These are phyloP conservation scores for Grammothele lineata DNA, from an alignment of 768 basidiomycete species.

Conservation along the genomic window DNA sequence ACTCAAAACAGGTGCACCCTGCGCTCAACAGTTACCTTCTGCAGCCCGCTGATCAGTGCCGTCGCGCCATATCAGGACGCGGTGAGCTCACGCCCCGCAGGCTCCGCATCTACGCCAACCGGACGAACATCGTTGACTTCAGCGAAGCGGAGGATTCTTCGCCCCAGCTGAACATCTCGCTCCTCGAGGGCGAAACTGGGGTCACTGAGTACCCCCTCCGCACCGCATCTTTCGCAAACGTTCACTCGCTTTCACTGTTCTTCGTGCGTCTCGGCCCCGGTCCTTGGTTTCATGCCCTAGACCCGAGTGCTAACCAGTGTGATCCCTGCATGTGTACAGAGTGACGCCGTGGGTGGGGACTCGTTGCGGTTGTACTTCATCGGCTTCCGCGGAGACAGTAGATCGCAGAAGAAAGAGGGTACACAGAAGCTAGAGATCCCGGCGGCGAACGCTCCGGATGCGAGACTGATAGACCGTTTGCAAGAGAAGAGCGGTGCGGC, in stretches of 20 bases:
- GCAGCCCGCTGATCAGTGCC: conserved; percentile 2
- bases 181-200: conserved; percentile 65
- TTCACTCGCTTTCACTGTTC: conserved; percentile 70
- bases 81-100: conserved; percentile 75
- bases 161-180: conserved; percentile 66
- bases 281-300: neutral
- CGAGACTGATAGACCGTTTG: conserved; percentile 56
- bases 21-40: conserved; percentile 2
- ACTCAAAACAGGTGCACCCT: conserved; percentile 66
- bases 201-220: conserved; percentile 77
- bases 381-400: conserved; percentile 77
- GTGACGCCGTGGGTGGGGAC: conserved; percentile 64
- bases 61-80: conserved; percentile 59
- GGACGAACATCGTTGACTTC: conserved; percentile 74
- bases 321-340: conserved; percentile 37
- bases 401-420: conserved; percentile 50
- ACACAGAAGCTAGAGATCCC: conserved; percentile 66
- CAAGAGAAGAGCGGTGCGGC: conserved; percentile 52
- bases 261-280: conserved; percentile 54
- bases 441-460: conserved; percentile 78
- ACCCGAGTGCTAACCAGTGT: too few relatives aligned
- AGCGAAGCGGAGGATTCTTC: conserved; percentile 57
- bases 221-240: conserved; percentile 70
- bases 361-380: conserved; percentile 68
- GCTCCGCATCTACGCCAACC: conserved; percentile 72